Base-by-base conservation (phyloP, 2,329 filamentous ascomycete species). In the Cladosporium sp. region DNA sequence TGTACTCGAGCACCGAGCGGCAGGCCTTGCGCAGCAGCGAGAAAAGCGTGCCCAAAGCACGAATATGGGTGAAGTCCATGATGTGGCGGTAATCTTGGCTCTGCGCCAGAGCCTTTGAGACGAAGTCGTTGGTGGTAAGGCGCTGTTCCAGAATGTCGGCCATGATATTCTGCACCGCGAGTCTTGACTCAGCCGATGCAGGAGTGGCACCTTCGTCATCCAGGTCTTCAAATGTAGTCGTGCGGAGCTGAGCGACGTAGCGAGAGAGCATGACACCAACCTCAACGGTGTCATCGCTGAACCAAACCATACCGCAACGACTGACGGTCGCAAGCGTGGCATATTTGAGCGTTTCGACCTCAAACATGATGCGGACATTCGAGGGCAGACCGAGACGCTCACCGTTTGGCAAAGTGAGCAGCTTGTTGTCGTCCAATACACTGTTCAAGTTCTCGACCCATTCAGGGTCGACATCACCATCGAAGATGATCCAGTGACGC, bases 301-400 rank as follows among this genome's bases (percentile, higher is more conserved):
- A 98, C 93, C 93, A 99, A 11, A 99, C 95, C 93, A 99, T 99
- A 79, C 93, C 93, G 69, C 93, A 99, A 74, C 93, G 90, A 84
- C 88, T 95, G 66, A 99, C 93, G n/a, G 93, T 99, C 52, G 93
- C 93, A 42, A 98, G 81, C 0, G 93, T 99, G 35, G 93, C 93
- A 68, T 98, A 98, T 68, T 95, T 95, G 55, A 99, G 78, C 3
- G 86, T 97, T 74, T 98, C 95, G 34, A 99, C 93, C 74, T 99
- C 93, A 65, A 99, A 99, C 91, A 99, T 96, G 72, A 99, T 95
- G 61, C 95, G 89, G 22, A 99, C 93, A 65, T 99, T 98, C 2
- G 87, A 66, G 3, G 93, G 95, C 41, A 99, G 74, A 67, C 93
- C 96, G 52, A 99, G 84, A 77, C 93, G 92, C 73, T 99, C 93